Evolutionary conservation across 495 filamentous ascomycete genomes (phyloP).

Genomic region (Lichina pygmaea): DNA sequence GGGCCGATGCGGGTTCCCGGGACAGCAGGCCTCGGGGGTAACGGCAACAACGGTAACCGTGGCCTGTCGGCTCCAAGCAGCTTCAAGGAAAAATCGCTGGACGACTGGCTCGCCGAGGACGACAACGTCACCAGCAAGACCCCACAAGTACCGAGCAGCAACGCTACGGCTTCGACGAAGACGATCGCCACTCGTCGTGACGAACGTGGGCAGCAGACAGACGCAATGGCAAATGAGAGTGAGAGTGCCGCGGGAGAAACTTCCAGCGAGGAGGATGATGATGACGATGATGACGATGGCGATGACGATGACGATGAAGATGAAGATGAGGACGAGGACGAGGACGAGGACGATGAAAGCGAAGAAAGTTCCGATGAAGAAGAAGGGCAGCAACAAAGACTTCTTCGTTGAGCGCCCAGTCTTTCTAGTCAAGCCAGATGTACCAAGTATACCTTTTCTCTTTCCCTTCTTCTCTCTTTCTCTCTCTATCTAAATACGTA

Average conservation of each 20-base stretch:
- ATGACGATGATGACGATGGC: constrained; percentile 20
- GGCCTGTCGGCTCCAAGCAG: constrained; percentile 3
- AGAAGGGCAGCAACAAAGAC: neutral
- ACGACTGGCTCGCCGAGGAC: constrained; percentile 70
- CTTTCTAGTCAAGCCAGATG: no score
- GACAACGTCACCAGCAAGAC: constrained; percentile 14
- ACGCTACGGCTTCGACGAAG: constrained; percentile 2
- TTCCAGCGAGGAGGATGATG: constrained; percentile 17
- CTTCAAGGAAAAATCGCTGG: constrained; percentile 38
- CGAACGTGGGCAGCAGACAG: constrained; percentile 14
- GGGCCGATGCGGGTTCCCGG: no score
- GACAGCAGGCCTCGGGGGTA: neutral
- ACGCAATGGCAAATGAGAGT: constrained; percentile 13
- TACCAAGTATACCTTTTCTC: no score
- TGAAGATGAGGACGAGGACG: constrained; percentile 16
- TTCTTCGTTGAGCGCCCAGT: no score
- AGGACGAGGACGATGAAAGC: constrained; percentile 17
- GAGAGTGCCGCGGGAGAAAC: constrained; percentile 12
- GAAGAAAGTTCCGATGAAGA: constrained; percentile 18
- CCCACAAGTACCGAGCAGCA: no score
- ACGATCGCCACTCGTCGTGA: constrained; percentile 9
- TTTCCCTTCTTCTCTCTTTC: no score
- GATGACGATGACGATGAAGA: constrained; percentile 22
- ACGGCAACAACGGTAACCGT: neutral
- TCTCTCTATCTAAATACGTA: no score